Base-by-base conservation (phyloP, 495 filamentous ascomycete species). In the Penicillium tannophilum region DNA sequence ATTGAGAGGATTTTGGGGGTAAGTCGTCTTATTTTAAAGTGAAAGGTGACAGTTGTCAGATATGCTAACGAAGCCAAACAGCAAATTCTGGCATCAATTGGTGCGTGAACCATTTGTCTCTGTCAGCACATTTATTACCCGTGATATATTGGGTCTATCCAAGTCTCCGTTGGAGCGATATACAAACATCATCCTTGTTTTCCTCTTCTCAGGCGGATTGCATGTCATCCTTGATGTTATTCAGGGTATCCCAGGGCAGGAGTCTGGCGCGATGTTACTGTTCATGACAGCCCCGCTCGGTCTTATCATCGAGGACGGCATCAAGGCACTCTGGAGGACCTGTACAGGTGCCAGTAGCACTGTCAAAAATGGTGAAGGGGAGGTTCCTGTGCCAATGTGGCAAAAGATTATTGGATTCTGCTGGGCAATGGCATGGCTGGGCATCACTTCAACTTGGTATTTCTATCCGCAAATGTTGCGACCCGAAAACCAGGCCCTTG, bases 81-180 rank as follows among this genome's bases (percentile, higher is more conserved):
- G 75, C 5, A 74, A 66, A 50, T 78, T 75, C 61, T 79, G 76
- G 76, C 75, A 79, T 59, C 73, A 75, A 41, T 64, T 72, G 14
- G 39, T 76, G 14, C 72, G 70, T 12, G 64, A 65, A 43, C 72
- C 67, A 4, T 59, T 76, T 47, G 64, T 65, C 10, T 59, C 63
- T 14, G 53, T 68, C 6, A 58, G 68, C 42, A 56, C 49, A 14
- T 75, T 63, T 35, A 54, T 66, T 16, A 63, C 71, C 17, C 52
- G 60, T 23, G 48, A 68, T 30, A 3, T 64, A 6, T 28, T 78
- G 8, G 52, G 59, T 6, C 51, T 78, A 10, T 36, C 46, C 8
- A 54, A 36, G 7, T 68, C 73, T 4, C 8, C 43, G 4, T 1
- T 73, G 0, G 60, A 70, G 17, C 67, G 70, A 17, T 72, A 72